These are phyloP conservation scores for Neospermospora avenae DNA, from an alignment of 2,329 filamentous ascomycete genomes.

Conservation along the genomic window DNA sequence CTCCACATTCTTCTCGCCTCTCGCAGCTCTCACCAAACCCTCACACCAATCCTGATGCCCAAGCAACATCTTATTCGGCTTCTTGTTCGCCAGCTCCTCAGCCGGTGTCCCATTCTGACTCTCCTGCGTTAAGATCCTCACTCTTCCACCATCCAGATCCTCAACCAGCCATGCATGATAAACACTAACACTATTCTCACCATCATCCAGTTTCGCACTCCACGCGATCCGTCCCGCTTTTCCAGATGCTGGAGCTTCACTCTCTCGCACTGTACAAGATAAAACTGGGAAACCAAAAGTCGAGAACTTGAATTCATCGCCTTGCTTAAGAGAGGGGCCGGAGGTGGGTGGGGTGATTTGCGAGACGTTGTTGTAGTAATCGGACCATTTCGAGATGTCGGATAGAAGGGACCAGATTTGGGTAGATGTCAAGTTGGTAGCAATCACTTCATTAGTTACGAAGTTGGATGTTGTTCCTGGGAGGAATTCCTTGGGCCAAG, in stretches of 20 bases:
- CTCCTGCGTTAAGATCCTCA: slow-evolving; percentile 3
- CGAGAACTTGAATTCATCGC: background rate
- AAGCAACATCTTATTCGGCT: slow-evolving; percentile 1
- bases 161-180: slow-evolving; percentile 5
- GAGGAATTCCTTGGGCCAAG: slow-evolving; percentile 1
- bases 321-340: background rate
- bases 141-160: background rate
- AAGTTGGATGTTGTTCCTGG: slow-evolving; percentile 4
- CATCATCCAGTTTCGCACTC: background rate
- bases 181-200: background rate
- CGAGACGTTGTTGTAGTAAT: slow-evolving; percentile 1
- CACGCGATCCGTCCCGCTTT: background rate
- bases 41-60: slow-evolving; percentile 4
- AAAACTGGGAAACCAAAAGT: background rate
- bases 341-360: background rate
- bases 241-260: background rate
- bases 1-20: background rate
- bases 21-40: background rate
- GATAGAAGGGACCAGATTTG: background rate
- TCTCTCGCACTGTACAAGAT: background rate
- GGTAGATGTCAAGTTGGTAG: background rate
- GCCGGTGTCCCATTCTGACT: background rate
- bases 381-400: background rate
- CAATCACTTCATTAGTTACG: background rate
- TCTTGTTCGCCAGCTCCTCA: background rate